These are phyloP conservation scores for Nannochloris sp. DNA, from an alignment of 139 green algal species.

Conservation along the genomic window DNA sequence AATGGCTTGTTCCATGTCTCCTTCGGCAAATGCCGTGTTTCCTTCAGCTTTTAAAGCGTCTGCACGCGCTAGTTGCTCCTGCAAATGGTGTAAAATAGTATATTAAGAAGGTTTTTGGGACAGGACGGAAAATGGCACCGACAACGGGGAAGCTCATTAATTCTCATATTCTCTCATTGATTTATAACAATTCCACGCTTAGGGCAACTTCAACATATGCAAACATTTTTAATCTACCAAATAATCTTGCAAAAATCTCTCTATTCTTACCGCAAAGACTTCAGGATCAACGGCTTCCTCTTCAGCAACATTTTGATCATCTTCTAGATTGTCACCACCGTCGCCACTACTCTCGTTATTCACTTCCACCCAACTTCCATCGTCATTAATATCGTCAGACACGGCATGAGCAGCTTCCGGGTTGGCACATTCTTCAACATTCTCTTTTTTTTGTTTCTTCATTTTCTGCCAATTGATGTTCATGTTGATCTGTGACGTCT, in stretches of 20 bases:
- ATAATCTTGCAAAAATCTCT: neutral
- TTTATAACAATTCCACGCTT: too few species aligned
- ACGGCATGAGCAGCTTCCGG: too few species aligned
- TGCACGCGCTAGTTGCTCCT: slow-evolving; percentile 26
- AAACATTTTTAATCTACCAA: neutral
- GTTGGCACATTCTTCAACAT: too few species aligned
- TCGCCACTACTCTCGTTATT: neutral
- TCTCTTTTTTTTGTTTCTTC: too few species aligned
- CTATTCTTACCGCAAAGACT: neutral
- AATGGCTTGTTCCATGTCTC: slow-evolving; percentile 15
- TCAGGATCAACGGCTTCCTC: neutral
- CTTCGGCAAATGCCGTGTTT: slow-evolving; percentile 47
- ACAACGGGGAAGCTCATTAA: too few species aligned
- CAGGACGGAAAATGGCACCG: too few species aligned
- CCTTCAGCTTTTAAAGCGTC: slow-evolving; percentile 60
- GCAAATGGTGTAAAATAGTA: neutral
- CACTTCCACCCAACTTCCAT: neutral
- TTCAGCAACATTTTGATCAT: neutral
- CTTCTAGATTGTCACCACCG: neutral
- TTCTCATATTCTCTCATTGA: too few species aligned
- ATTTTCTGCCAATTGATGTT: too few species aligned
- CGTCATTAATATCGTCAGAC: too few species aligned
- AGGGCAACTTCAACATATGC: neutral
- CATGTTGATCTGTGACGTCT: neutral
- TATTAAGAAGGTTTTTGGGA: too few species aligned